phyloP scores from a whole-genome alignment of 202 grass and related monocot genomes.

The Eragrostis tef region DNA sequence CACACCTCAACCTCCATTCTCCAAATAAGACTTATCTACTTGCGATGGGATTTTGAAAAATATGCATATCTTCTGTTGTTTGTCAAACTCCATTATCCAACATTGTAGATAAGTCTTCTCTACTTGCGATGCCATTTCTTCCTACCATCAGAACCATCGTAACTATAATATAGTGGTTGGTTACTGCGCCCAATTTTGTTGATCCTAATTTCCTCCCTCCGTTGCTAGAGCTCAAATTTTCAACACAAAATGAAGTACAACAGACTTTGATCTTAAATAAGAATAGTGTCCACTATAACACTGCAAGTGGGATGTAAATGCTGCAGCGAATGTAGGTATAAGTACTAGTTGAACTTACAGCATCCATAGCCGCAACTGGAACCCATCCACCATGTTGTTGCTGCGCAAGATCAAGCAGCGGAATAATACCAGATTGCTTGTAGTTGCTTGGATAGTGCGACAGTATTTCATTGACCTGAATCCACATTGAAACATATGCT shows the following conservation, averaged over 20 bases:
- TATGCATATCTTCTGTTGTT: not conserved
- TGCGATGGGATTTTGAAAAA: not conserved
- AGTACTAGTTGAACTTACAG: conserved; percentile 55
- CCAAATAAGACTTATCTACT: not conserved
- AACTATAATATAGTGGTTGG: conserved; percentile 18
- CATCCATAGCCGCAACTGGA: conserved; percentile 90
- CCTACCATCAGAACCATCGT: not conserved
- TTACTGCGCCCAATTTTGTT: not conserved
- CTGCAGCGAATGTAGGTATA: not conserved
- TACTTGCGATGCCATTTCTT: not conserved
- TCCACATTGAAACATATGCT: not conserved
- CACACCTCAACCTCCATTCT: not conserved
- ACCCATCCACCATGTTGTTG: conserved; percentile 98
- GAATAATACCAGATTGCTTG: conserved; percentile 95
- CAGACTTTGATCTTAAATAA: not conserved
- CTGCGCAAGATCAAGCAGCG: conserved; percentile 88
- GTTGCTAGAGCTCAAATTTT: conserved; percentile 11
- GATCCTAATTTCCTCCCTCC: not conserved
- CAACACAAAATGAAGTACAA: not conserved
- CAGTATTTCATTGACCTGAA: conserved; percentile 81
- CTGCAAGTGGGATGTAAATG: not conserved
- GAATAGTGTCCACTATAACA: not conserved
- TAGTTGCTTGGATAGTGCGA: conserved; percentile 98
- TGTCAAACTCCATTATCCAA: not conserved
- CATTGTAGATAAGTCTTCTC: not conserved